Conservation (phyloP, 2,329 filamentous ascomycete species). For the Diplodia seriata region DNA sequence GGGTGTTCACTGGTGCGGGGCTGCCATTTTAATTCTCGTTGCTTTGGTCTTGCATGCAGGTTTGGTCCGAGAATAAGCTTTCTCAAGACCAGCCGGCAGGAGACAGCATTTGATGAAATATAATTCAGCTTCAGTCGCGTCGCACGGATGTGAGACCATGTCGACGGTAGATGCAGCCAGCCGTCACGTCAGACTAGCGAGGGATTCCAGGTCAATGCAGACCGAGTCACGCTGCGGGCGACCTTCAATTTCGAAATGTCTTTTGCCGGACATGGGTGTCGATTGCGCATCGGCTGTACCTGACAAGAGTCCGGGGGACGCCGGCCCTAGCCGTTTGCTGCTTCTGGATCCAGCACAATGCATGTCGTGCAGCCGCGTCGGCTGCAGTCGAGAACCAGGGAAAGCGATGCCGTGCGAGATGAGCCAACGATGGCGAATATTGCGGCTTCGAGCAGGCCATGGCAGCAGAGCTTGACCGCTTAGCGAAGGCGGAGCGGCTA, state of each 20-base stretch:
- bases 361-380: neutral
- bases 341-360: neutral
- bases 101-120: neutral
- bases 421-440: slow-evolving; percentile 16
- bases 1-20: neutral
- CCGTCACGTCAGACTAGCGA: neutral
- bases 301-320: slow-evolving; percentile 25
- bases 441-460: neutral
- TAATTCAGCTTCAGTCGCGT: neutral
- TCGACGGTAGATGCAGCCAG: neutral
- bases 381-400: neutral
- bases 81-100: neutral
- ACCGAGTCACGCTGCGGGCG: slow-evolving; percentile 3
- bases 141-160: neutral
- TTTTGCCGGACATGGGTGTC: neutral
- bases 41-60: neutral
- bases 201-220: neutral
- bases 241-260: slow-evolving; percentile 1
- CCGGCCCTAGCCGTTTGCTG: neutral
- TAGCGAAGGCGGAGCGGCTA: slow-evolving; percentile 6
- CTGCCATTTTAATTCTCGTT: neutral
- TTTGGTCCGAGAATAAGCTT: neutral
- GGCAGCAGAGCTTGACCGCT: slow-evolving; percentile 9
- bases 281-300: slow-evolving; percentile 7
- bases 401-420: slow-evolving; percentile 4